These are phyloP conservation scores for Diplodia intermedia DNA, from an alignment of 2,329 filamentous ascomycete genomes.

Conservation along the genomic window DNA sequence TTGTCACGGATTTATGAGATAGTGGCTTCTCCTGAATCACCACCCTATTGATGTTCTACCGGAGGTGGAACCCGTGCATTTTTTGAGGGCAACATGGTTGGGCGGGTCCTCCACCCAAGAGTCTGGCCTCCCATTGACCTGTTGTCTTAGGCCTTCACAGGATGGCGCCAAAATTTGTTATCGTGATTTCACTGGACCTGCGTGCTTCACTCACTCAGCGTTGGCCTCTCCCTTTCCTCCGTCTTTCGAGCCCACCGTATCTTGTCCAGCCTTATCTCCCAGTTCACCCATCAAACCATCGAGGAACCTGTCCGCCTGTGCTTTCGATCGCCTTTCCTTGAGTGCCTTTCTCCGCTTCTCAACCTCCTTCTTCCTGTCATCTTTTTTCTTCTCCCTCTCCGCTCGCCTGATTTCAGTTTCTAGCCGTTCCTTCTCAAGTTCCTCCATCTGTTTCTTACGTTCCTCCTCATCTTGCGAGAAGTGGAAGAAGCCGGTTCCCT, in stretches of 20 bases:
- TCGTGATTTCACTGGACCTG: not conserved
- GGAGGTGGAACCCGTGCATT: not conserved
- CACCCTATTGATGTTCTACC: not conserved
- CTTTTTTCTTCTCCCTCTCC: conserved; percentile 62
- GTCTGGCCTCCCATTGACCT: not conserved
- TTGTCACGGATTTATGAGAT: not conserved
- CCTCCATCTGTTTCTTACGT: conserved; percentile 76
- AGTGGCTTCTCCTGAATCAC: not conserved
- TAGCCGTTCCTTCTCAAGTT: conserved; percentile 69
- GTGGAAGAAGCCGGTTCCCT: conserved; percentile 89
- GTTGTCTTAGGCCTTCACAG: not conserved
- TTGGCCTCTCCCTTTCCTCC: not conserved
- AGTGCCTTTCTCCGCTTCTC: conserved; percentile 67
- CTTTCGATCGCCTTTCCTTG: conserved; percentile 65
- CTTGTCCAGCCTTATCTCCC: conserved; percentile 10
- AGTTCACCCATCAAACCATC: conserved; percentile 59
- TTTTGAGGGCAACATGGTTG: not conserved
- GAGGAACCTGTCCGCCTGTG: conserved; percentile 76
- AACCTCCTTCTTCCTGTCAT: conserved; percentile 61
- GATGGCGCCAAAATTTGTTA: not conserved
- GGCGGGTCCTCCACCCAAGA: not conserved
- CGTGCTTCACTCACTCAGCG: not conserved
- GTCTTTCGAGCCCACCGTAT: not conserved
- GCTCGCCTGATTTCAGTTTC: conserved; percentile 71
- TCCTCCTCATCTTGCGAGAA: conserved; percentile 79